Conservation (phyloP, 1,284 basidiomycete genomes). For the Neonothopanus nambi region DNA sequence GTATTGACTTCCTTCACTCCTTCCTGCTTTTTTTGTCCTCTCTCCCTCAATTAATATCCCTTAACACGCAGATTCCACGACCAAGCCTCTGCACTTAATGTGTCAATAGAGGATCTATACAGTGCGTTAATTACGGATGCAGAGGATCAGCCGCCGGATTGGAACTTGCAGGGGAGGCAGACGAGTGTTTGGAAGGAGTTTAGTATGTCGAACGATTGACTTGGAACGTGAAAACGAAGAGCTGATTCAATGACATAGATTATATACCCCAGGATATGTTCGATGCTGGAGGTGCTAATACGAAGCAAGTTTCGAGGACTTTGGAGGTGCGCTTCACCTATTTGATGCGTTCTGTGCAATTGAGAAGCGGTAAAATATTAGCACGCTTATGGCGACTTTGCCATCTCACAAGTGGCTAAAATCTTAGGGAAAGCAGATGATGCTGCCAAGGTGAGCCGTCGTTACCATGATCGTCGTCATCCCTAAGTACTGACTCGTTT, state of each 20-base stretch:
- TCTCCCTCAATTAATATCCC: too few relatives aligned
- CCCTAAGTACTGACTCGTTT: too few relatives aligned
- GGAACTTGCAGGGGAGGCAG: constrained; percentile 66
- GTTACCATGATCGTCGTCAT: neutral
- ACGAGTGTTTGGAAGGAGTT: constrained; percentile 56
- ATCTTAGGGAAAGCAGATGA: constrained; percentile 49
- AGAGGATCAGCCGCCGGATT: constrained; percentile 56
- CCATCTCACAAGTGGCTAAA: constrained; percentile 62
- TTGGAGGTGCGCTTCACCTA: constrained; percentile 43
- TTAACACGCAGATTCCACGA: constrained; percentile 54
- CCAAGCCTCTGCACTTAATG: constrained; percentile 44
- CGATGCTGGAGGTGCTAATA: constrained; percentile 54
- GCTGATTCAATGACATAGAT: constrained; percentile 28
- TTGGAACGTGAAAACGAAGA: neutral
- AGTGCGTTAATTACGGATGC: constrained; percentile 59
- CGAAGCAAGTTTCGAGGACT: constrained; percentile 61
- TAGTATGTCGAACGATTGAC: constrained; percentile 29
- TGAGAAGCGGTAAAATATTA: constrained; percentile 22
- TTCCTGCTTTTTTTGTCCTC: too few relatives aligned
- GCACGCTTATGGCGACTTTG: constrained; percentile 65
- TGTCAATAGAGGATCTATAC: constrained; percentile 50
- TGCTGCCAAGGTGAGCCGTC: constrained; percentile 42
- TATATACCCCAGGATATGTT: constrained; percentile 56
- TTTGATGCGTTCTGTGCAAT: neutral
- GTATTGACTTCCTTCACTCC: too few relatives aligned